Evolutionary conservation across 345 rosid genomes (phyloP), one percentile per base, ranked within the genome.

Genomic region (Citrus maxima): DNA sequence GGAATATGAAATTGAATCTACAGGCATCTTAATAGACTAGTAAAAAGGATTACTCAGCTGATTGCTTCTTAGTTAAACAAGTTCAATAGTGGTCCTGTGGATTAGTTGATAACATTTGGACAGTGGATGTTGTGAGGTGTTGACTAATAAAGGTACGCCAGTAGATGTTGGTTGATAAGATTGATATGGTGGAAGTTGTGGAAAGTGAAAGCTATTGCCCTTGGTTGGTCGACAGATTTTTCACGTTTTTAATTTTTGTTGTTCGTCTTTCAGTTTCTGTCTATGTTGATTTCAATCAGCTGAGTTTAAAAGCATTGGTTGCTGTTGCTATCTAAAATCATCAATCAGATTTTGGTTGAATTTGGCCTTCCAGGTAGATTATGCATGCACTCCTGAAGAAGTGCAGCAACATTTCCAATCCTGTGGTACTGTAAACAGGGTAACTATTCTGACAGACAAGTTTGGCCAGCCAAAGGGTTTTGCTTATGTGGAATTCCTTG

Each of bases 331-430:
- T 25, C 58, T 30, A 35, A 77, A 72, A 64, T 38, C 25, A 34
- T 75, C 14, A 72, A 68, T 51, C 27, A 22, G 67, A 27, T 63
- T 46, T 62, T 80, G 67, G 25, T 77, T 25, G 35, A 70, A 22
- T 62, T 40, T 80, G 68, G 32, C 63, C 49, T 12, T 84, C 82
- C 80, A 95, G 98, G 98, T 95, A 84, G 98, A 95, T 79, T 95
- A 94, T 80, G 93, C 94, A 2, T 95, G 99, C 84, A 94, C 98
- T 18, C 98, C 98, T 38, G 99, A 95, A 87, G 99, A 95, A 87
- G 99, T 95, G 76, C 98, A 94, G 83, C 98, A 92, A 80, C 98
- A 95, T 90, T 95, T 95, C 75, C 97, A 95, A 82, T 84, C 98
- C 42, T 95, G 99, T 69, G 99, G 98, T 79, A 95, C 97, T 27